A percentile compares a stretch with the other conserved stretches of the same genome.
Evolutionary conservation across 2,329 filamentous ascomycete genomes (phyloP).

Genomic region (Aspergillus fischeri): DNA sequence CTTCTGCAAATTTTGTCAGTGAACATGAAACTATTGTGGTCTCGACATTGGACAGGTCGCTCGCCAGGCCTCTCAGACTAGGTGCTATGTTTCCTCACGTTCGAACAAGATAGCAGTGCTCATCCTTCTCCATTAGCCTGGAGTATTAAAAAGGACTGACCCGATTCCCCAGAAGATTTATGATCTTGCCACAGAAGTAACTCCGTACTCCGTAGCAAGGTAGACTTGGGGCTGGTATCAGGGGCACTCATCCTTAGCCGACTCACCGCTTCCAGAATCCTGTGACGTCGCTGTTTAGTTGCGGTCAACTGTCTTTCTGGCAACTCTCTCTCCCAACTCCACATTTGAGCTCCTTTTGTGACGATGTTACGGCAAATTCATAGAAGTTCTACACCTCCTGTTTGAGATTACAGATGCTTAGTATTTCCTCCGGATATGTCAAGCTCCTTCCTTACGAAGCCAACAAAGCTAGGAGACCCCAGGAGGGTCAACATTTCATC

Average conservation of each 20-base stretch:
- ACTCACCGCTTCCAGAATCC: not conserved
- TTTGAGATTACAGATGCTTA: conserved; percentile 4
- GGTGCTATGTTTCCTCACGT: not conserved
- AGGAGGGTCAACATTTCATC: conserved; percentile 23
- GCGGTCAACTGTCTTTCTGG: not conserved
- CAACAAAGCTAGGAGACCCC: conserved; percentile 21
- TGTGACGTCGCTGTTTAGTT: not conserved
- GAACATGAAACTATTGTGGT: no score
- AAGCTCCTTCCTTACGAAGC: conserved; percentile 18
- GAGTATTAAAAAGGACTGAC: not conserved
- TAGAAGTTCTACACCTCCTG: not conserved
- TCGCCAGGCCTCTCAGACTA: no score
- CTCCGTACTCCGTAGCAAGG: no score
- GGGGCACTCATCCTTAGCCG: not conserved
- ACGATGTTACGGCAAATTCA: conserved; percentile 3
- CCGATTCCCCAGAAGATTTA: no score
- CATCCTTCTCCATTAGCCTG: not conserved
- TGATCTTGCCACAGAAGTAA: no score
- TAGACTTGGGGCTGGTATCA: not conserved
- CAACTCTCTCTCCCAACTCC: not conserved
- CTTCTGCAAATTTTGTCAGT: no score
- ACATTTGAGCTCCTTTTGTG: not conserved
- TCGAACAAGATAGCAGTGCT: not conserved
- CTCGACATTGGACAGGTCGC: no score
- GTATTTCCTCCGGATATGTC: conserved; percentile 25